Percentiles rank a stretch among this genome's conserved stretches.
phyloP scores from a whole-genome alignment of 163 green algal species.

The Scenedesmus sp. region DNA sequence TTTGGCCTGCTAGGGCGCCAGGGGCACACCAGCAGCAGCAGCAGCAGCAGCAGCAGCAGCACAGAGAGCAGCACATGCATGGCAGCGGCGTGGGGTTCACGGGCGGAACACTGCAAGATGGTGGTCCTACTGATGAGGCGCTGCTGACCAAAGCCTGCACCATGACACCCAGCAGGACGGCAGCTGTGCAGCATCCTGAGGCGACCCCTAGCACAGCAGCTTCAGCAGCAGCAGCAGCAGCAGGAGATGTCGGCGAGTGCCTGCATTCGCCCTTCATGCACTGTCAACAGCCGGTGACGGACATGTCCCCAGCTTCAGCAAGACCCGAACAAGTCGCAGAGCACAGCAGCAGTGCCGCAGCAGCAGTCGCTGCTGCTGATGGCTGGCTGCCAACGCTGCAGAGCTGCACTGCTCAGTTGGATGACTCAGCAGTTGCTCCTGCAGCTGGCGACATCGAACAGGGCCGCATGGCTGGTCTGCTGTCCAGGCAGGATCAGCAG shows the following conservation, averaged over 20 bases:
- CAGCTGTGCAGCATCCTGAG: background rate
- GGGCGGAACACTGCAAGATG: background rate
- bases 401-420: background rate
- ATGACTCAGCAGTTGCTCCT: background rate
- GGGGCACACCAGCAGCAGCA: slow-evolving; percentile 38
- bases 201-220: background rate
- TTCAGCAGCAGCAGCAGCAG: background rate
- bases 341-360: background rate
- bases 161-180: slow-evolving; percentile 26
- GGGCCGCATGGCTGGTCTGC: background rate
- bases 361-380: background rate
- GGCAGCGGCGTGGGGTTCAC: background rate
- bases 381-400: background rate
- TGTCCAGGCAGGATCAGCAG: background rate
- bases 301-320: background rate
- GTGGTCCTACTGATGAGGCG: slow-evolving; percentile 9
- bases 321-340: background rate
- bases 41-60: background rate
- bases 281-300: background rate
- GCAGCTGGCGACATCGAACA: background rate
- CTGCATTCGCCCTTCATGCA: background rate
- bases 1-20: background rate
- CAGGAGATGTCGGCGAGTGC: background rate
- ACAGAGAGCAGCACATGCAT: slow-evolving; percentile 1
- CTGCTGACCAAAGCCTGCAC: background rate